Percentiles rank a stretch among this genome's conserved stretches.
These are phyloP conservation scores for Aurinia saxatilis DNA, from an alignment of 345 rosid genomes.

Conservation along the genomic window DNA sequence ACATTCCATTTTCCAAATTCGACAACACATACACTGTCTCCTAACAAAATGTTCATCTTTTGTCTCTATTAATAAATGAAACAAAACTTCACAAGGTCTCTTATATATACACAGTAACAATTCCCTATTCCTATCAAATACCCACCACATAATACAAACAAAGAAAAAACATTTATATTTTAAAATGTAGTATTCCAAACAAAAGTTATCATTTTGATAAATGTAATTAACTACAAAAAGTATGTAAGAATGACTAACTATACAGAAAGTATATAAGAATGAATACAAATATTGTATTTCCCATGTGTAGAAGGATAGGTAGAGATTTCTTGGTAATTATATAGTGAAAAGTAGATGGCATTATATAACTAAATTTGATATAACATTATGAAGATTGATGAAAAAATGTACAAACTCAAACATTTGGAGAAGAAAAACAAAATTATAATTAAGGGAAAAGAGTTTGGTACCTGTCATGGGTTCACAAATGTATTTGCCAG, in stretches of 20 bases:
- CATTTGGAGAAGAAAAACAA: too few relatives aligned
- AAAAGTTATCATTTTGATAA: too few relatives aligned
- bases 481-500: slow-evolving; percentile 9
- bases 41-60: neutral
- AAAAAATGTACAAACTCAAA: neutral
- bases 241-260: too few relatives aligned
- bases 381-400: neutral
- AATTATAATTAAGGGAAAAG: neutral
- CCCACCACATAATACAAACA: neutral
- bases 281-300: too few relatives aligned
- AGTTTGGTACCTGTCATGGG: slow-evolving; percentile 26
- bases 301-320: too few relatives aligned
- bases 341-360: too few relatives aligned
- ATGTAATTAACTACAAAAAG: too few relatives aligned
- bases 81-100: neutral
- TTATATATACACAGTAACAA: neutral
- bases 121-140: neutral
- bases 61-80: slow-evolving; percentile 5
- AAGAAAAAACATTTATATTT: too few relatives aligned
- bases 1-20: slow-evolving; percentile 15
- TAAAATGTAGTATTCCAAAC: too few relatives aligned
- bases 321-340: too few relatives aligned
- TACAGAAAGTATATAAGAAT: too few relatives aligned
- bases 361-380: too few relatives aligned
- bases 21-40: slow-evolving; percentile 14